These are phyloP conservation scores for Sclerotinia spermophila DNA, from an alignment of 2,329 filamentous ascomycete genomes.

Conservation along the genomic window DNA sequence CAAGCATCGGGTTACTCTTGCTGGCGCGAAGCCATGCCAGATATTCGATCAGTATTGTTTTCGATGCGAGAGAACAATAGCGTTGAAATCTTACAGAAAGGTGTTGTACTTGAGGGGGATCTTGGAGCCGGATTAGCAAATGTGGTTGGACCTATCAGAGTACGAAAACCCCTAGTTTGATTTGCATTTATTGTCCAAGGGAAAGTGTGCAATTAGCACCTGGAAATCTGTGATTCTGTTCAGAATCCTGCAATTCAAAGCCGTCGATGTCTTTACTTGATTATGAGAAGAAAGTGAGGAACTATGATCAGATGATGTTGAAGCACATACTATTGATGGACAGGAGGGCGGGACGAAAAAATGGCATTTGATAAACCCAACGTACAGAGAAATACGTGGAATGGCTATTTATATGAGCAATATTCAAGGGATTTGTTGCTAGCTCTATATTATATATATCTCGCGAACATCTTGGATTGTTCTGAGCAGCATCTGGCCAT, in stretches of 20 bases:
- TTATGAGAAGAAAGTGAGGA: background rate
- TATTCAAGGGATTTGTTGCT: too few species aligned
- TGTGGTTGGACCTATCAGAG: background rate
- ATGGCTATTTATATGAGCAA: too few species aligned
- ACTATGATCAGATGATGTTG: too few species aligned
- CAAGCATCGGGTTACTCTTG: background rate
- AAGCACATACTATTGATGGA: too few species aligned
- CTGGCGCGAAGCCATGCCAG: conserved; percentile 1
- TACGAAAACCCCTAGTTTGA: background rate
- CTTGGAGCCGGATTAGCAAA: background rate
- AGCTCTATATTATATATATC: too few species aligned
- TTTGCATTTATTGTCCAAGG: background rate
- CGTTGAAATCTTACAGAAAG: background rate
- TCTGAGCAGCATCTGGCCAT: too few species aligned
- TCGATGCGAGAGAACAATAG: background rate
- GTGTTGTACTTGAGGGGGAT: background rate
- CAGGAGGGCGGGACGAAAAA: too few species aligned
- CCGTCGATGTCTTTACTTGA: background rate
- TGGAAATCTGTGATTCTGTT: too few species aligned
- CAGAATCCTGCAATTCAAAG: background rate
- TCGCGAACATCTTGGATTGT: too few species aligned
- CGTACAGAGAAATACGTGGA: too few species aligned
- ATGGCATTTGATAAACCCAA: too few species aligned
- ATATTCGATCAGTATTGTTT: background rate
- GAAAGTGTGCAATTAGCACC: rapidly evolving